phyloP scores from a whole-genome alignment of 75 land plant genomes.

The Pinus tabuliformis region DNA sequence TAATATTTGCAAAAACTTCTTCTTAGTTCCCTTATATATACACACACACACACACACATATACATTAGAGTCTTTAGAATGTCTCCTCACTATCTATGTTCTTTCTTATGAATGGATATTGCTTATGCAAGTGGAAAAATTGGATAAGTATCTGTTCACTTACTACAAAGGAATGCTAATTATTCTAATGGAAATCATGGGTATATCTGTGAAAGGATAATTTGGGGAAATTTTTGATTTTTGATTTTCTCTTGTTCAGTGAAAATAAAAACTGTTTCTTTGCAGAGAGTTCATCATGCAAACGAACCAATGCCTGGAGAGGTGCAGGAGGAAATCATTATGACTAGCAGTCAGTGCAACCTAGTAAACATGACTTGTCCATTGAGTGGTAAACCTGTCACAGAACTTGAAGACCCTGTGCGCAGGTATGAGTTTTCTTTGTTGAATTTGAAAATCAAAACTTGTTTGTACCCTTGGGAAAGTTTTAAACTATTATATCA shows the following conservation, averaged over 20 bases:
- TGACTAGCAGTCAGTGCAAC: conserved; percentile 57
- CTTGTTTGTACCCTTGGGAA: background rate
- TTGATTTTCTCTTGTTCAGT: background rate
- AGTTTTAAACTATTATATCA: background rate
- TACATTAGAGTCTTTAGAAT: too few relatives aligned
- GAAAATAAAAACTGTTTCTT: background rate
- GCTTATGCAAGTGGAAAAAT: too few relatives aligned
- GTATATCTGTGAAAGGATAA: background rate
- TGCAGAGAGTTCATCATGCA: conserved; percentile 86
- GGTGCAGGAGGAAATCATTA: conserved; percentile 82
- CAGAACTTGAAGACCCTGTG: conserved; percentile 66
- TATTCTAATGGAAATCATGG: background rate
- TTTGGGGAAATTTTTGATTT: background rate
- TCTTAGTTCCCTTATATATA: too few relatives aligned
- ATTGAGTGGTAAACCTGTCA: conserved; percentile 73
- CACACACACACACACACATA: too few relatives aligned
- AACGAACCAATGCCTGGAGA: conserved; percentile 92
- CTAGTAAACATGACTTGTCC: conserved; percentile 69
- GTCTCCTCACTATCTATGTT: too few relatives aligned
- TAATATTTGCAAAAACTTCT: too few relatives aligned
- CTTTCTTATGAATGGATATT: too few relatives aligned
- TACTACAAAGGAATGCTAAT: background rate
- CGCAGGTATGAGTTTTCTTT: conserved; percentile 48
- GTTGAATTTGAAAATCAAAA: background rate
- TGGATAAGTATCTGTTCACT: background rate